These are phyloP conservation scores for Penicilliopsis zonata DNA, from an alignment of 495 filamentous ascomycete species.

Conservation along the genomic window DNA sequence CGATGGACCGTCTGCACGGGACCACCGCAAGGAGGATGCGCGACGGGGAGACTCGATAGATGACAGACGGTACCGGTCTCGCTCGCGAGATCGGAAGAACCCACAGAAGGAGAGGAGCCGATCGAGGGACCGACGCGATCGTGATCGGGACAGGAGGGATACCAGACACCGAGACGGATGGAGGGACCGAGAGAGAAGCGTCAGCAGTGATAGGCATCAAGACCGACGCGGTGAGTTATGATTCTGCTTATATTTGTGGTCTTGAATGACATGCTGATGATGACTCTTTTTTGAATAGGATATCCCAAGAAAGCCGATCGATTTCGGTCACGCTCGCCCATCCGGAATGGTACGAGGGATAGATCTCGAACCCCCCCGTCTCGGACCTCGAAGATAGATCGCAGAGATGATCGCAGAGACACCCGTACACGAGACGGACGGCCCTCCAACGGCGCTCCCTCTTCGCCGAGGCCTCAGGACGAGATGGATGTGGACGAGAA, in stretches of 20 bases:
- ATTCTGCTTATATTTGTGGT: conserved; percentile 2
- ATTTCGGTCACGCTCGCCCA: conserved; percentile 33
- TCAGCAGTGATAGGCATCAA: conserved; percentile 32
- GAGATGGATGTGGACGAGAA: conserved; percentile 35
- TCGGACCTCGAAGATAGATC: conserved; percentile 21
- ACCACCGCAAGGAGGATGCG: conserved; percentile 15
- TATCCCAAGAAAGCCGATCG: conserved; percentile 24
- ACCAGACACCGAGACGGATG: conserved; percentile 28
- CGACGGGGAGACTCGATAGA: conserved; percentile 20
- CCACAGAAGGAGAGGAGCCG: conserved; percentile 28
- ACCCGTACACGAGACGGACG: conserved; percentile 5
- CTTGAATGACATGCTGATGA: background rate
- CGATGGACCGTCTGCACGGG: conserved; percentile 24
- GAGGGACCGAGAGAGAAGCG: conserved; percentile 31
- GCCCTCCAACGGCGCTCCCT: conserved; percentile 13
- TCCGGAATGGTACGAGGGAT: conserved; percentile 25
- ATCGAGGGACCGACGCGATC: conserved; percentile 33
- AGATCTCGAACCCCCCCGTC: conserved; percentile 25
- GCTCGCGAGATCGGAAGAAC: conserved; percentile 30
- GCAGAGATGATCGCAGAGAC: conserved; percentile 14
- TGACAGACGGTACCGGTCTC: conserved; percentile 29
- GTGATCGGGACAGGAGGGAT: conserved; percentile 26
- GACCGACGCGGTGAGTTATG: conserved; percentile 27
- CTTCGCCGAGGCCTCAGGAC: conserved; percentile 15
- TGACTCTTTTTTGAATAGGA: conserved; percentile 12